These are phyloP conservation scores for Centella asiatica DNA, from an alignment of 129 eudicot species.

Conservation along the genomic window DNA sequence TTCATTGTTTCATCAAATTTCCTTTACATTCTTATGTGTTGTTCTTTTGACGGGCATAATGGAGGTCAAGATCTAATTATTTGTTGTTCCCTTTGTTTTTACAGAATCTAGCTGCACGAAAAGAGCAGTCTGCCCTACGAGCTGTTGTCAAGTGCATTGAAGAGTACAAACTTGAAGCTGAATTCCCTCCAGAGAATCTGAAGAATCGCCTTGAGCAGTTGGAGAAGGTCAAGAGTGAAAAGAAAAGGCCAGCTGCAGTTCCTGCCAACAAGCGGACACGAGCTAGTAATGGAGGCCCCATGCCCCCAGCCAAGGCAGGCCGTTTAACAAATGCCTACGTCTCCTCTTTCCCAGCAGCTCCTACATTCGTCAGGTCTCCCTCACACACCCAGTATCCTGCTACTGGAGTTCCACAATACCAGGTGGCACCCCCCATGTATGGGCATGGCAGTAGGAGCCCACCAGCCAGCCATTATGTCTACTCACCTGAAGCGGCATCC, in stretches of 20 bases:
- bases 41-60: neutral
- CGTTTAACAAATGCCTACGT: conserved; percentile 90
- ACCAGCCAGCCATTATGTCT: conserved; percentile 28
- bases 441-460: conserved; percentile 78
- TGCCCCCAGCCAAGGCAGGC: conserved; percentile 99
- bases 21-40: neutral
- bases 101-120: conserved; percentile 89
- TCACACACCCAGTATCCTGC: conserved; percentile 71
- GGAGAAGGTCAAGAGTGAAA: conserved; percentile 84
- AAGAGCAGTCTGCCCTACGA: conserved; percentile 93
- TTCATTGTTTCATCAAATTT: too few species aligned
- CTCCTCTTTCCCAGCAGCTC: conserved; percentile 82
- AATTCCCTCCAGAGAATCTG: conserved; percentile 73
- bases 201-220: conserved; percentile 89
- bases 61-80: neutral
- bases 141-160: conserved; percentile 94
- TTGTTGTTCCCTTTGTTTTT: neutral
- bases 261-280: conserved; percentile 92
- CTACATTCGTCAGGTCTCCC: conserved; percentile 70
- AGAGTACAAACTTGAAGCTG: conserved; percentile 82
- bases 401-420: conserved; percentile 40
- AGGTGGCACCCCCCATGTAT: conserved; percentile 42
- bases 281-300: conserved; percentile 79
- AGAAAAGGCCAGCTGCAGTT: conserved; percentile 68
- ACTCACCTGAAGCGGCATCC: conserved; percentile 74